phyloP scores from a whole-genome alignment of 2,329 filamentous ascomycete genomes.

The Cryphonectria parasitica region DNA sequence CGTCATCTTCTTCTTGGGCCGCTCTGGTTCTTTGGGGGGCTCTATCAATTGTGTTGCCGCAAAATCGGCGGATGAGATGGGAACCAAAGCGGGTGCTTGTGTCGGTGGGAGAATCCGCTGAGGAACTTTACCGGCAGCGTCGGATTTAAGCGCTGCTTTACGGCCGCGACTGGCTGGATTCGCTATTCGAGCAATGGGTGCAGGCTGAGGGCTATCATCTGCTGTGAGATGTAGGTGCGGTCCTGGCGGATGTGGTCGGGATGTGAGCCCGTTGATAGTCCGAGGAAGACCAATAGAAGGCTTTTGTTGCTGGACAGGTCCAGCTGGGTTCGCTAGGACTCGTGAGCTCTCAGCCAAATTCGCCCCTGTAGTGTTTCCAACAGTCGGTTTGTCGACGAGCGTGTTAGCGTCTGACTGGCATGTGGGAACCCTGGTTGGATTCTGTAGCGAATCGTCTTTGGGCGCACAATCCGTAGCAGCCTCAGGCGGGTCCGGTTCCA shows the following conservation, averaged over 20 bases:
- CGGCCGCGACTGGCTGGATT: slow-evolving; percentile 58
- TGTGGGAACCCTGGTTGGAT: too few species aligned
- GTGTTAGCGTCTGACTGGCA: neutral
- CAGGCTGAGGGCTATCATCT: slow-evolving; percentile 1
- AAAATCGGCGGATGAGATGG: slow-evolving; percentile 28
- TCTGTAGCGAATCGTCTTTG: neutral
- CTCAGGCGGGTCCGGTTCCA: neutral
- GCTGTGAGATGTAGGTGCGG: neutral
- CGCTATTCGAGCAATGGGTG: slow-evolving; percentile 34
- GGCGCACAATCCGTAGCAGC: too few species aligned
- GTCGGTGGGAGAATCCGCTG: slow-evolving; percentile 45
- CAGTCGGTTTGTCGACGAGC: neutral
- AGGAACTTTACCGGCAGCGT: slow-evolving; percentile 54
- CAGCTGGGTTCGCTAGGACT: neutral
- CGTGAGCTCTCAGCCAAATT: neutral
- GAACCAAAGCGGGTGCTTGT: slow-evolving; percentile 12
- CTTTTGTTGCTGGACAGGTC: slow-evolving; percentile 6
- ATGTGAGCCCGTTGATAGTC: slow-evolving; percentile 23
- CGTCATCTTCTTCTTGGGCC: slow-evolving; percentile 35
- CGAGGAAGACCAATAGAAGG: slow-evolving; percentile 14
- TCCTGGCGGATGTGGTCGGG: neutral
- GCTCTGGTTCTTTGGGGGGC: slow-evolving; percentile 24
- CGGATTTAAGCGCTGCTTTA: slow-evolving; percentile 56
- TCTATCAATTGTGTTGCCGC: slow-evolving; percentile 30
- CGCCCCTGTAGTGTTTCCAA: neutral